phyloP scores from a whole-genome alignment of 2,329 filamentous ascomycete species.

The Chaetomium globosum region DNA sequence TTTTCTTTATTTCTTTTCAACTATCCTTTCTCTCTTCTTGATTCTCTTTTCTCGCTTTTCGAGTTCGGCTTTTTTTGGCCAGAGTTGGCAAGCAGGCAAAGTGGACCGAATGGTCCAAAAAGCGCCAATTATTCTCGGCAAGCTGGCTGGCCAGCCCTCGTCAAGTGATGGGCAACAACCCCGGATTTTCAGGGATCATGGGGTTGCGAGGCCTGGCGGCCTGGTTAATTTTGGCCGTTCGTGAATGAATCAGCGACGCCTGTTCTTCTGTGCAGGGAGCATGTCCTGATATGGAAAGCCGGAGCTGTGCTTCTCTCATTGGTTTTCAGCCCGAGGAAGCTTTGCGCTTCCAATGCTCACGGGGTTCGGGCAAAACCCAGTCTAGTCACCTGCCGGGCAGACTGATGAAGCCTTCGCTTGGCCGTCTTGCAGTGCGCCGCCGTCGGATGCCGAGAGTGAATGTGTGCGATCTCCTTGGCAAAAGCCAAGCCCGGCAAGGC shows the following conservation, averaged over 20 bases:
- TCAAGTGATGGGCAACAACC: slow-evolving; percentile 23
- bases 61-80: too few relatives aligned
- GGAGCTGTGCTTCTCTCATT: neutral
- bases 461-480: neutral
- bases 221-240: neutral
- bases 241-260: neutral
- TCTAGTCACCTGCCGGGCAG: neutral
- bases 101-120: slow-evolving; percentile 1
- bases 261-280: neutral
- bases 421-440: neutral
- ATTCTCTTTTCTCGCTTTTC: too few relatives aligned
- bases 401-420: neutral
- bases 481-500: neutral
- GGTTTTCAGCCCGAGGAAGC: neutral
- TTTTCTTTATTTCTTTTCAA: too few relatives aligned
- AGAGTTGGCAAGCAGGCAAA: neutral
- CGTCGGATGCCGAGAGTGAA: neutral
- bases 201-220: slow-evolving; percentile 5
- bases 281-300: neutral
- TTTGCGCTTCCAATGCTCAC: neutral
- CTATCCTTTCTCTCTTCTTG: too few relatives aligned
- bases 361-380: neutral
- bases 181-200: slow-evolving; percentile 36
- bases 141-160: slow-evolving; percentile 4
- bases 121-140: neutral